phyloP scores from a whole-genome alignment of 768 basidiomycete species.

The Rhizopogon vesiculosus region DNA sequence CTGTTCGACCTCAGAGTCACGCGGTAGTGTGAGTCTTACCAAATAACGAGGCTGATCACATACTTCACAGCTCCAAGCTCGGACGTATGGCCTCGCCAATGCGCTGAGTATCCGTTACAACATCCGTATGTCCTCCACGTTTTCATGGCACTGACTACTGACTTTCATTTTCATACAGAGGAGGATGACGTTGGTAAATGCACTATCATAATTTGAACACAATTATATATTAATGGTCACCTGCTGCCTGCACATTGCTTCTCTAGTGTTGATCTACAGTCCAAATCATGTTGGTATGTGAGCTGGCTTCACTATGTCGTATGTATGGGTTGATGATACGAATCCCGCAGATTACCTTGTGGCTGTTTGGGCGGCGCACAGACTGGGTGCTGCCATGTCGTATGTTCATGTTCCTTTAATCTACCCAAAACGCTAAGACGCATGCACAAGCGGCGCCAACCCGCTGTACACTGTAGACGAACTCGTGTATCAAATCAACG shows the following conservation, averaged over 20 bases:
- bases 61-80: constrained; percentile 26
- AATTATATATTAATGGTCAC: neutral
- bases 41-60: neutral
- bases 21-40: no score
- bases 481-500: constrained; percentile 50
- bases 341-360: constrained; percentile 44
- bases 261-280: constrained; percentile 56
- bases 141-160: neutral
- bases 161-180: constrained; percentile 16
- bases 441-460: constrained; percentile 49
- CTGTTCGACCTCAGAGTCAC: no score
- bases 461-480: constrained; percentile 56
- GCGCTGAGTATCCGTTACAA: constrained; percentile 28
- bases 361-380: constrained; percentile 52
- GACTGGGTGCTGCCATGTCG: constrained; percentile 55
- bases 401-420: constrained; percentile 25
- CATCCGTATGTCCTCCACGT: constrained; percentile 22
- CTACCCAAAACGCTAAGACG: neutral
- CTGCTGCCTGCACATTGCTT: constrained; percentile 3
- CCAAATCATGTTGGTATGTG: constrained; percentile 60
- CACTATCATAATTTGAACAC: neutral
- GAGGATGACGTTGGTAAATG: constrained; percentile 36
- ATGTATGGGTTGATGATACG: neutral
- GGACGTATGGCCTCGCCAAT: constrained; percentile 35
- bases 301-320: neutral